phyloP scores from a whole-genome alignment of 202 grass and related monocot species.

The Panicum virgatum region DNA sequence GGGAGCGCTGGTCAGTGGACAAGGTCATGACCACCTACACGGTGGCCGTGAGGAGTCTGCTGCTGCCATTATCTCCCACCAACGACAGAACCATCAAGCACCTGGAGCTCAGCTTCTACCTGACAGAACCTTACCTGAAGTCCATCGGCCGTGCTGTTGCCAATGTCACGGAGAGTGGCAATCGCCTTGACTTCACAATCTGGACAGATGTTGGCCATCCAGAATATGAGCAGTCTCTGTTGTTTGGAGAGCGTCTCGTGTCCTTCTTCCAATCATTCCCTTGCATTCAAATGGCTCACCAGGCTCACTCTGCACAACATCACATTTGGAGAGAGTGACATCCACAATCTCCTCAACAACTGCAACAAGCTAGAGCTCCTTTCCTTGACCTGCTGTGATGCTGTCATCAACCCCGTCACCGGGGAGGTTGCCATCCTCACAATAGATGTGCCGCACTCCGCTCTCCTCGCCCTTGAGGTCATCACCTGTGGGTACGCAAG shows the following conservation, averaged over 20 bases:
- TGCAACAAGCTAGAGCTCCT: constrained; percentile 4
- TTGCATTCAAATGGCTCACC: neutral
- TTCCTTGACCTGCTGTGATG: neutral
- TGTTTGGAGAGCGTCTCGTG: constrained; percentile 3
- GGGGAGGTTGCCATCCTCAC: neutral
- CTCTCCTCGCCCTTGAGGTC: neutral
- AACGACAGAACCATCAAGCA: neutral
- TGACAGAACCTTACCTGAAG: neutral
- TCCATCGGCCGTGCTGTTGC: neutral
- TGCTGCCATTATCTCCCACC: neutral
- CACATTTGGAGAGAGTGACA: neutral
- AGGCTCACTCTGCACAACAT: neutral
- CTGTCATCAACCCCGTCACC: neutral
- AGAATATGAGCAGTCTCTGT: neutral
- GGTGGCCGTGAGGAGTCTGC: neutral
- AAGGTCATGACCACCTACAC: neutral
- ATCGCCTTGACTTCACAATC: neutral
- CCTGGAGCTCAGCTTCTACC: constrained; percentile 12
- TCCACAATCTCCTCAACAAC: neutral
- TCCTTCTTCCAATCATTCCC: neutral
- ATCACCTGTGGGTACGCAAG: neutral
- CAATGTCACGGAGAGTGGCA: neutral
- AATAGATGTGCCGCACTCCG: neutral
- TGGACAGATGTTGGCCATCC: neutral
- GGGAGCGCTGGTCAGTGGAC: neutral